A percentile compares a stretch with the other conserved stretches of the same genome.
Evolutionary conservation across 441 rosid species (phyloP).

Genomic region (Flueggea neowawraea): DNA sequence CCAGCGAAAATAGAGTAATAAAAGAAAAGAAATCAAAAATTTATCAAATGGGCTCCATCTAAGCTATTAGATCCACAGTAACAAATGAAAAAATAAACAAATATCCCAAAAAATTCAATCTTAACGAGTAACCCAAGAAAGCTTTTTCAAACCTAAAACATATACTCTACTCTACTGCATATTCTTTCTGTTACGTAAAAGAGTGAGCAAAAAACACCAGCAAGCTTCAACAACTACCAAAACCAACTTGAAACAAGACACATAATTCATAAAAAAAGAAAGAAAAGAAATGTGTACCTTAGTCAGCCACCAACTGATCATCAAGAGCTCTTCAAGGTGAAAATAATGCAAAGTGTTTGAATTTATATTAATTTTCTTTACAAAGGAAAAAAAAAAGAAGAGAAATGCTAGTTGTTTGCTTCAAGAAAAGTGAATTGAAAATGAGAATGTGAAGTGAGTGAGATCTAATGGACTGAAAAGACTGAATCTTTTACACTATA

Average conservation of each 20-base stretch:
- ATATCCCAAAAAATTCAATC: slow-evolving; percentile 9
- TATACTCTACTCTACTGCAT: neutral
- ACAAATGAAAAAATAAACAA: slow-evolving; percentile 1
- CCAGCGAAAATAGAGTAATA: too few species aligned
- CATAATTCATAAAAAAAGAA: neutral
- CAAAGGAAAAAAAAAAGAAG: neutral
- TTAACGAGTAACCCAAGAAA: neutral
- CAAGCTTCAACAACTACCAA: slow-evolving; percentile 29
- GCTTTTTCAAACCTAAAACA: neutral
- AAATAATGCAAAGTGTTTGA: too few species aligned
- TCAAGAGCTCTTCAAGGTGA: too few species aligned
- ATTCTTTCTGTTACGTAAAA: slow-evolving; percentile 12
- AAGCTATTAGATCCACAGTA: slow-evolving; percentile 19
- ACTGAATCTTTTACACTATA: slow-evolving; percentile 9
- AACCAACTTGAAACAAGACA: slow-evolving; percentile 25
- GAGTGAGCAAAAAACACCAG: slow-evolving; percentile 18
- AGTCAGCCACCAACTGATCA: neutral
- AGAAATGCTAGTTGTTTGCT: neutral
- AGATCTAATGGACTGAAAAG: neutral
- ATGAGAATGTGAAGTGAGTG: neutral
- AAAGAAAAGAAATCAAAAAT: neutral
- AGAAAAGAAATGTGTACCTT: slow-evolving; percentile 1
- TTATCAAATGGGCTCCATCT: neutral
- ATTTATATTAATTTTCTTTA: too few species aligned
- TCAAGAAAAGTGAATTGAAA: neutral